Evolutionary conservation across 225 moss, liverwort and hornwort genomes (phyloP), one percentile per base, ranked within the genome.

Genomic region (Ulota crispa): DNA sequence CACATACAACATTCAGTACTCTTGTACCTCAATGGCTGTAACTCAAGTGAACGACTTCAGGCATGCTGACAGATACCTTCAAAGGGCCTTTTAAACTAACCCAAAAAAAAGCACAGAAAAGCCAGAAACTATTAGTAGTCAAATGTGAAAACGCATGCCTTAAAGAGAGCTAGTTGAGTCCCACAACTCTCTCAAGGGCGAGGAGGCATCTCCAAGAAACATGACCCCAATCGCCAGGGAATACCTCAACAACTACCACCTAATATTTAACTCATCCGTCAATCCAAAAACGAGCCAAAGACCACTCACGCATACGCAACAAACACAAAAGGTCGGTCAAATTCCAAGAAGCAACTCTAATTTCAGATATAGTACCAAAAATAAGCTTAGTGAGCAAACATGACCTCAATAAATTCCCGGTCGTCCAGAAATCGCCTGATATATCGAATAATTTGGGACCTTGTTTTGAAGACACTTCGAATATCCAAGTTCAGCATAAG

Each of bases 401-500:
- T 83, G 64, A 96, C 97, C 95, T 98, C 95, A 41, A 98, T 85
- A 79, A 98, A 98, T 9, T 91, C 86, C 61, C 89, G 85, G 1
- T 93, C 89, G 69, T 98, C 92, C 57, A 98, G 78, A 85, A 91
- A 94, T 27, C 72, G 74, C 43, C 93, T 88, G 16, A 98, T 30
- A 67, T 92, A 98, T 52, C 86, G 88, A 84, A 98, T 98, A 61
- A 98, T 84, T 75, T 85, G 90, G 14, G 95, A 93, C 78, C 97
- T 92, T 39, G 97, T 94, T 79, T 93, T 98, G 76, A 98, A 94
- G 39, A 98, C 91, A 31, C 90, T 82, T 34, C 94, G 89, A 52
- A 98, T 93, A 82, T 98, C 94, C 27, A 94, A 80, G 79, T 95
- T 95, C 56, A 94, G 81, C 86, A 98, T 93, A 27, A 98, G 89